Conservation (phyloP, 73 alveolate genomes). For the Symbiodinium pilosum region DNA sequence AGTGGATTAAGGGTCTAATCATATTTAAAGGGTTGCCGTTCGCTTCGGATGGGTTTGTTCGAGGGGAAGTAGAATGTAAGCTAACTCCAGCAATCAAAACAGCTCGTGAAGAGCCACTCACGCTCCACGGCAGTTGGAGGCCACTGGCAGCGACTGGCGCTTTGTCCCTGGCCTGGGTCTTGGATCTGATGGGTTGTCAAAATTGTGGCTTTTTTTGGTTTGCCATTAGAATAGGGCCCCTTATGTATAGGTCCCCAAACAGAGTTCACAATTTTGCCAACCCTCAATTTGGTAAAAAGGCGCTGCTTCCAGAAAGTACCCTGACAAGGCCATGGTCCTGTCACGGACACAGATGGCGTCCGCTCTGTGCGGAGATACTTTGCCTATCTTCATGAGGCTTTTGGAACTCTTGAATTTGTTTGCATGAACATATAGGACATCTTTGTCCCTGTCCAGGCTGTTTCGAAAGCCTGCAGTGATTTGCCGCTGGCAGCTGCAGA, state of each 20-base stretch:
- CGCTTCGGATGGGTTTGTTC: too few relatives aligned
- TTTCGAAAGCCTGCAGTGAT: slow-evolving; percentile 38
- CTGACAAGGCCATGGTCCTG: slow-evolving; percentile 56
- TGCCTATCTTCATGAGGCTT: slow-evolving; percentile 46
- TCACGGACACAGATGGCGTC: slow-evolving; percentile 63
- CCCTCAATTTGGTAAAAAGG: not conserved
- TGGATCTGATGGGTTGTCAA: too few relatives aligned
- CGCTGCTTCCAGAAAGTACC: not conserved
- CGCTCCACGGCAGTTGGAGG: too few relatives aligned
- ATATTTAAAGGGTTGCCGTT: too few relatives aligned
- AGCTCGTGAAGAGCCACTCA: too few relatives aligned
- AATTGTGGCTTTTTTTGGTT: too few relatives aligned
- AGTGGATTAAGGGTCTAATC: too few relatives aligned
- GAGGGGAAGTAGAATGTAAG: too few relatives aligned
- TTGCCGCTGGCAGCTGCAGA: slow-evolving; percentile 54
- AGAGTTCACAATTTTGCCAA: too few relatives aligned
- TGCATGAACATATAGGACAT: not conserved
- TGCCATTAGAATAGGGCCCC: too few relatives aligned
- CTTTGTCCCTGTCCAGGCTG: slow-evolving; percentile 17
- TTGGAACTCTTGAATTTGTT: not conserved
- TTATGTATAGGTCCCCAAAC: too few relatives aligned
- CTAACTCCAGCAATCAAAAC: too few relatives aligned
- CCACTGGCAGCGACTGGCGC: slow-evolving; percentile 90
- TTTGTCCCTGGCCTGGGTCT: slow-evolving; percentile 40
- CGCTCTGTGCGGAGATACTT: slow-evolving; percentile 57